A percentile compares a stretch with the other conserved stretches of the same genome.
Conservation (phyloP, 1,139 yeast species). For the Spathaspora sp. region DNA sequence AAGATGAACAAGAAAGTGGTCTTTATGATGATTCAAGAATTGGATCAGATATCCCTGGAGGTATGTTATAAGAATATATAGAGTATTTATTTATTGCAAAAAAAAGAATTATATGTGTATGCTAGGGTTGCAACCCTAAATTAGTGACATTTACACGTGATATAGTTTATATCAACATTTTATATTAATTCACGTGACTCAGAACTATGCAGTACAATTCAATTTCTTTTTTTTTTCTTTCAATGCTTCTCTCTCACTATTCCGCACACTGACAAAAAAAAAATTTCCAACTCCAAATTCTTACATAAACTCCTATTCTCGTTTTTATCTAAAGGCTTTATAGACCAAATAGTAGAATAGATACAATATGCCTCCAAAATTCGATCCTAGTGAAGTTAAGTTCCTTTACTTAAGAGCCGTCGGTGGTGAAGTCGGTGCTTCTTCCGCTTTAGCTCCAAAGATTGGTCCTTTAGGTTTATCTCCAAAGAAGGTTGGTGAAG, state of each 20-base stretch:
- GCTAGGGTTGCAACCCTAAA: conserved; percentile 1
- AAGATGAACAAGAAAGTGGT: conserved; percentile 23
- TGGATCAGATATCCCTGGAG: conserved; percentile 56
- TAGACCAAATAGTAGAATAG: conserved; percentile 11
- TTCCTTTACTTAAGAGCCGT: conserved; percentile 99
- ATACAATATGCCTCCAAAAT: conserved; percentile 84
- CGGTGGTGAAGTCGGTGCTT: conserved; percentile 99
- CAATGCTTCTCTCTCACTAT: neutral
- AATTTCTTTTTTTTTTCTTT: neutral
- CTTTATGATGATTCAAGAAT: conserved; percentile 44
- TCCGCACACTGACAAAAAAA: conserved; percentile 2
- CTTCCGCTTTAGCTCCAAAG: conserved; percentile 99
- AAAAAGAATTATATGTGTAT: neutral
- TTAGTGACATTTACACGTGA: neutral
- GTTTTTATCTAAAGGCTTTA: conserved; percentile 3
- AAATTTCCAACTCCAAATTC: conserved; percentile 9
- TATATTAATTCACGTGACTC: neutral
- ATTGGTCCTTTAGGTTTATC: conserved; percentile 99
- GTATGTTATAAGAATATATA: conserved; percentile 33
- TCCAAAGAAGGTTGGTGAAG: conserved; percentile 99
- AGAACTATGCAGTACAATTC: conserved; percentile 1
- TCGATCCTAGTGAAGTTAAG: conserved; percentile 98
- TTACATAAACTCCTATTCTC: neutral
- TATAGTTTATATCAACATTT: neutral
- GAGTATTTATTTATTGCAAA: neutral